Base-by-base conservation (phyloP, 345 rosid species). In the Salix udensis region DNA sequence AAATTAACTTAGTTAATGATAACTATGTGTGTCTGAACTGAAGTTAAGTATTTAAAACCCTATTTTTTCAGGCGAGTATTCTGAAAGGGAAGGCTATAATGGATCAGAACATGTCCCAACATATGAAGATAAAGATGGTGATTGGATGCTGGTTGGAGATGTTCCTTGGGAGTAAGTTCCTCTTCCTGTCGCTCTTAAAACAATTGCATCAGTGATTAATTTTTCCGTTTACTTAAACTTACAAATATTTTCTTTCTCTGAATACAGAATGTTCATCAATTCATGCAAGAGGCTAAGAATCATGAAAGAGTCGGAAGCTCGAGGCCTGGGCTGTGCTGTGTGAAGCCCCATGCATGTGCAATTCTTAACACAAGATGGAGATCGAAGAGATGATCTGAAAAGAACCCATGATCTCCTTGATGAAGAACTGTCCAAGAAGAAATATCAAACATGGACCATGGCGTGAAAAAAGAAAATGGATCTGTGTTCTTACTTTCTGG, bases 71-170 rank as follows among this genome's bases (percentile, higher is more conserved):
- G 87, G 89, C 26, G 53, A 74, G 53, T 83, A 77, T 77, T 85
- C 77, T 12, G 93, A 91, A 34, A 87, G 88, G 66, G 90, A 87
- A 84, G 91, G 93, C 30, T 89, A 89, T 65, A 91, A 76, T 85
- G 90, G 91, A 23, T 88, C 90, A 40, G 90, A 85, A 74, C 84
- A 70, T 81, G 88, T 85, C 42, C 75, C 78, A 0, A 79, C 82
- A n/a, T 79, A 69, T 50, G 78, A 79, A 53, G 82, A 79, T 18
- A 79, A 79, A 64, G 82, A 79, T 74, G 82, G 82, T 30, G 82
- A 79, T 52, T 79, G 78, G 77, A 79, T 79, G 82, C 12, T 79
- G 65, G 77, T 69, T 26, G 82, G 82, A 61, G 82, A 79, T 69
- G 78, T 79, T 69, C 82, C 82, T 23, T 79, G 82, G 78, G 65